Conservation (phyloP, 129 eudicot species). For the Scalesia atractyloides region DNA sequence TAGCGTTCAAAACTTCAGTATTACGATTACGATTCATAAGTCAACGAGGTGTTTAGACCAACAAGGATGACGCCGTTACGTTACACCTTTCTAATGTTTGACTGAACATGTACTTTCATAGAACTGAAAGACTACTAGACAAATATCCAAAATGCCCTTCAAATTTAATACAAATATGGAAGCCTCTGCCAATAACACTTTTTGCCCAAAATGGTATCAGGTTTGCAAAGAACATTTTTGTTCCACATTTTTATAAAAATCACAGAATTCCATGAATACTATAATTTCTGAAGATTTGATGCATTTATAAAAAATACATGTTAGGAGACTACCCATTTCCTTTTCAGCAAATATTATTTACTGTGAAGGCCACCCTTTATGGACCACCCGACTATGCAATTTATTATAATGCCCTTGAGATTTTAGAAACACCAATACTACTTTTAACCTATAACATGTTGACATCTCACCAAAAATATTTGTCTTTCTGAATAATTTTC, state of each 20-base stretch:
- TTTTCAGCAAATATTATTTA: neutral
- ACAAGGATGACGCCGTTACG: neutral
- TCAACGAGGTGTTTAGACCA: slow-evolving; percentile 1
- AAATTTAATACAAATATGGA: neutral
- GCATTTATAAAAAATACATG: neutral
- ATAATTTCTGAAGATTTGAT: neutral
- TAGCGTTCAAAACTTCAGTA: neutral
- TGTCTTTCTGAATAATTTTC: too few species aligned
- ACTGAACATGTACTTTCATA: neutral
- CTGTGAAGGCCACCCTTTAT: neutral
- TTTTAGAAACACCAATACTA: too few species aligned
- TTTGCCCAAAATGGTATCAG: neutral
- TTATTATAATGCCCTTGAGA: neutral
- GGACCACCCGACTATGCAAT: neutral
- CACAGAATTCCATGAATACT: neutral
- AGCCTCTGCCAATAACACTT: neutral
- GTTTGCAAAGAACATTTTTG: neutral
- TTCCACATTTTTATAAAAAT: neutral
- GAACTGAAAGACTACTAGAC: neutral
- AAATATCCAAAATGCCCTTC: slow-evolving; percentile 14
- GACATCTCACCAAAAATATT: too few species aligned
- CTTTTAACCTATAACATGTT: too few species aligned
- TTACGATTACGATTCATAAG: slow-evolving; percentile 3
- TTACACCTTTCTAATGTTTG: neutral
- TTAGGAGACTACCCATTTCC: neutral